Conservation (phyloP, 2,329 filamentous ascomycete genomes). For the Claviceps purpurea region DNA sequence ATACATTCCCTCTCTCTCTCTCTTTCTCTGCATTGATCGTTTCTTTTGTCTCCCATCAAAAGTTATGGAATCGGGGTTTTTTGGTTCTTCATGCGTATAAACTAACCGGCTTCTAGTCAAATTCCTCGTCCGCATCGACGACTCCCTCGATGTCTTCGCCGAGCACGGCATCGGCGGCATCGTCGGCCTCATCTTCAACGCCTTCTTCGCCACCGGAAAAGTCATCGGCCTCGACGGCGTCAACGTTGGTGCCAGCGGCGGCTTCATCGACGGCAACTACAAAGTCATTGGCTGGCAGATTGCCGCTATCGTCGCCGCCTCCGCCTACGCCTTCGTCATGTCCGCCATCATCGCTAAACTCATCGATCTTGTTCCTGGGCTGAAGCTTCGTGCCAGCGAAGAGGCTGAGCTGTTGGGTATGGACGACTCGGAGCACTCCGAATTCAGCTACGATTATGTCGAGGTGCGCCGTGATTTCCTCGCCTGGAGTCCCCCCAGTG, state of each 20-base stretch:
- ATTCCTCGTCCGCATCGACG: conserved; percentile 51
- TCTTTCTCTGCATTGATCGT: not conserved
- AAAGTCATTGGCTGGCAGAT: conserved; percentile 67
- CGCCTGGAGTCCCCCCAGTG: conserved; percentile 68
- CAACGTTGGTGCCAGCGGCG: conserved; percentile 54
- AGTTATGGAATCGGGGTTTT: fast-evolving
- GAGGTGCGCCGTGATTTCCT: conserved; percentile 81
- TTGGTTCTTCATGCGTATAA: no score
- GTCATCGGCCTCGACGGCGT: conserved; percentile 66
- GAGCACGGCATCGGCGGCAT: conserved; percentile 59
- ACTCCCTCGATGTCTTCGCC: conserved; percentile 59
- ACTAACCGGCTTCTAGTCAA: conserved; percentile 29
- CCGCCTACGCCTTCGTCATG: conserved; percentile 58
- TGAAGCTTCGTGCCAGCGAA: conserved; percentile 67
- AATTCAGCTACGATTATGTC: conserved; percentile 84
- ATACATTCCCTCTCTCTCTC: not conserved
- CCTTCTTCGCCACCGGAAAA: conserved; percentile 53
- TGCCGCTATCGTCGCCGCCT: conserved; percentile 56
- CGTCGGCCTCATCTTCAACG: conserved; percentile 60
- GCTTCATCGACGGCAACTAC: conserved; percentile 65
- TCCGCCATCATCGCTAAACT: conserved; percentile 59
- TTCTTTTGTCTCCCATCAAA: not conserved
- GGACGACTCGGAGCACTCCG: conserved; percentile 82
- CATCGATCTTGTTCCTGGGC: conserved; percentile 63
- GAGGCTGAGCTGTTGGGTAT: conserved; percentile 77